Evolutionary conservation across 805 yeast species (phyloP), one percentile per base, ranked within the genome.

Genomic region (Starmera amethionina): DNA sequence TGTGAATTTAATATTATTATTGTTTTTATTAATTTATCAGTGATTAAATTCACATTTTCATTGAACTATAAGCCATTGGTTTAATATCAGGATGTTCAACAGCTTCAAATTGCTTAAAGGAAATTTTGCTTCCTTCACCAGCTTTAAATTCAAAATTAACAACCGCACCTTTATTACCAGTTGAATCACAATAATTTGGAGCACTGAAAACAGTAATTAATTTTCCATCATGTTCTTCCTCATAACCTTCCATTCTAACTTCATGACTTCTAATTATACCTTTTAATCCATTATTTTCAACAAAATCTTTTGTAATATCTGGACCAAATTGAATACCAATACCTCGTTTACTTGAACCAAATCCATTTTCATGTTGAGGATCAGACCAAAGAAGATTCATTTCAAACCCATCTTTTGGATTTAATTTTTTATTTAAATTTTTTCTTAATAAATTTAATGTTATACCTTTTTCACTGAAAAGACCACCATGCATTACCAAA

Each of bases 311-410:
- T 5, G 98, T 90, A 44, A 93, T 75, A 57, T 93, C 97, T 9
- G 97, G 96, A 2, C 99, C 99, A 60, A 93, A 93, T 58, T 93
- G 96, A 60, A 86, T 75, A 28, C 97, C 97, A 42, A 90, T 77
- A 34, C 99, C 99, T 59, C 99, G 76, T 62, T 88, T 88, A 18
- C 94, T 83, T 5, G 93, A 86, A 2, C 87, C 76, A 30, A 95
- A 73, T 7, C 97, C 98, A 15, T 73, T 64, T 12, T 64, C 68
- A 0, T 68, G 67, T 60, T 88, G 97, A 1, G 98, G 98, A 61
- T 93, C 98, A 0, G 97, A 86, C 98, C 98, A 93, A 45, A 93
- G 67, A 55, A 93, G 69, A 56, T 93, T 98, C 97, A 90, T 93
- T 60, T 90, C 95, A 30, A 87, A 68, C 8, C 97, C 97, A 39